Evolutionary conservation across 73 alveolate species (phyloP), one percentile per base, ranked within the genome.

Genomic region (Stentor coeruleus): DNA sequence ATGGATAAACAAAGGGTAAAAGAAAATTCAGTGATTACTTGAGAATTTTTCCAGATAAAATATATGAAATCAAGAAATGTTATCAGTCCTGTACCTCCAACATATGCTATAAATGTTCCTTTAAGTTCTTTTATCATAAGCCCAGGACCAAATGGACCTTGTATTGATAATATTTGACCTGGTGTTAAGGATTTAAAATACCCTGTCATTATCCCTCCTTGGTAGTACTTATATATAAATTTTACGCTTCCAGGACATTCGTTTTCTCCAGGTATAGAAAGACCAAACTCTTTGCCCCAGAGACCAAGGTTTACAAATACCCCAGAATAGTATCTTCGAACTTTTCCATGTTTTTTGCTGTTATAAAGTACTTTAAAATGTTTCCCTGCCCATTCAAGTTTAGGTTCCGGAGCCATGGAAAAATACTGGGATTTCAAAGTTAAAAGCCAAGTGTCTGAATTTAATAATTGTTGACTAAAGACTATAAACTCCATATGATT

Each of bases 121-220:
- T 20, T 20, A 20, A 20, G 33, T 11, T 20, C 42, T 14, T 66
- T 33, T 28, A 66, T 20, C 79, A 66, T 66, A 14, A 66, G 2
- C 0, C 79, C 79, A 66, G 79, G 79, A 26, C 79, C 79, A 37
- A 66, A 33, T 14, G 79, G 79, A 28, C 79, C 79, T 66, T 66
- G n/a, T 26, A 66, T 14, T 33, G n/a, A 40, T 1, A 66, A 26
- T 15, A 11, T 26, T 26, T 40, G 1, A 66, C 0, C 0, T 14
- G 11, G 26, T 20, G 2, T 26, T 33, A 20, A 31, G 41, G 1
- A 28, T 20, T 2, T 0, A 20, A 66, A 11, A 33, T 66, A 31
- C 79, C 33, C 49, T 1, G 79, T 66, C 79, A 66, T 66, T 20
- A 11, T 33, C 39, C 79, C 79, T 66, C 37, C 37, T 33, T 20